Evolutionary conservation across 2,329 filamentous ascomycete species (phyloP).

Genomic region (Xylaria sp.): DNA sequence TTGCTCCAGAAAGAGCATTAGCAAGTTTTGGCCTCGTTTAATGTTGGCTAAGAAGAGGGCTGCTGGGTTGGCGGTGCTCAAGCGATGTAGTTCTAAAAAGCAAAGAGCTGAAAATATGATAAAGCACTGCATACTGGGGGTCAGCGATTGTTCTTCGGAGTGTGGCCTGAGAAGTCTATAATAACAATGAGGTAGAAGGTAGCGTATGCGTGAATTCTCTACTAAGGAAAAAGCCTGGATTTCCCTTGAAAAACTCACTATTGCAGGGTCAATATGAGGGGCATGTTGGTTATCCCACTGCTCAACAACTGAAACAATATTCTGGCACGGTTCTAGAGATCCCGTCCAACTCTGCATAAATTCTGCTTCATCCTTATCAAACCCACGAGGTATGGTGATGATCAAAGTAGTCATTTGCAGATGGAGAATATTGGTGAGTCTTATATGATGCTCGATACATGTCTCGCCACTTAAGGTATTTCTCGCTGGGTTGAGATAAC

Average conservation of each 20-base stretch:
- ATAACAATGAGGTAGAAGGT: background rate
- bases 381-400: slow-evolving; percentile 34
- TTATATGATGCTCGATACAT: slow-evolving; percentile 43
- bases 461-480: slow-evolving; percentile 48
- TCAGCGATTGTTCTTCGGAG: background rate
- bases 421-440: slow-evolving; percentile 44
- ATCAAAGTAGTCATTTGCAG: slow-evolving; percentile 43
- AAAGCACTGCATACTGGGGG: slow-evolving; percentile 38
- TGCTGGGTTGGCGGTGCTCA: slow-evolving; percentile 29
- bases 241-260: slow-evolving; percentile 33
- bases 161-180: background rate
- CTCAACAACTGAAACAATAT: slow-evolving; percentile 46
- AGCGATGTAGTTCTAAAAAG: slow-evolving; percentile 47
- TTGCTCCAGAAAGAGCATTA: slow-evolving; percentile 42
- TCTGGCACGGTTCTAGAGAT: slow-evolving; percentile 48
- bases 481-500: slow-evolving; percentile 48
- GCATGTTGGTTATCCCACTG: slow-evolving; percentile 50
- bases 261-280: slow-evolving; percentile 50
- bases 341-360: slow-evolving; percentile 48
- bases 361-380: slow-evolving; percentile 30
- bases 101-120: slow-evolving; percentile 48
- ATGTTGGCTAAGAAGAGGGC: slow-evolving; percentile 29
- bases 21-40: slow-evolving; percentile 33
- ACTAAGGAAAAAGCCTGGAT: background rate
- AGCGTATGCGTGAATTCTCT: background rate